Base-by-base conservation (phyloP, 2,329 filamentous ascomycete genomes). In the Aspergillus fumigatus region DNA sequence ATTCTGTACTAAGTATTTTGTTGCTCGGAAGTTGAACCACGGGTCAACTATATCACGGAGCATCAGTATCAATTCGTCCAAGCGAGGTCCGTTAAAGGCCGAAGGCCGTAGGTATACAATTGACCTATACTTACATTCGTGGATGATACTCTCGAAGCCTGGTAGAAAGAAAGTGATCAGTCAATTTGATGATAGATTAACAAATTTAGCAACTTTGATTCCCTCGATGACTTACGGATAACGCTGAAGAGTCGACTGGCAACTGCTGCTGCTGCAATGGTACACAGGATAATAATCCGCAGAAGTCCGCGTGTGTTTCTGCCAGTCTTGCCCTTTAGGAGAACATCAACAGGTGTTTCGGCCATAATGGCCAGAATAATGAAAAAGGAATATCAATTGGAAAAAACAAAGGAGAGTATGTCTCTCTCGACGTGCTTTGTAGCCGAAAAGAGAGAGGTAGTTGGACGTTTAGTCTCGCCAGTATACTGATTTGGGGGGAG, bases 1-100 rank as follows among this genome's bases (percentile, higher is more conserved):
- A 86, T 99, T 86, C 72, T 93, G 85, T 55, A 99, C 90, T 55
- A 99, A 85, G 72, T 99, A 97, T 78, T 97, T 97, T 55, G 94
- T 97, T 65, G 94, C 94, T 76, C 94, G 85, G 79, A 99, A 99
- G 79, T 99, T 99, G 81, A 99, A 99, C 94, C 94, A 99, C 38
- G 94, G 94, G 78, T 99, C 94, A 79, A 99, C 93, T 99, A 50
- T 38, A 72, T 48, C 70, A 51, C 52, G 59, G 9, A 45, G 63
- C 52, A 35, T 65, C 51, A 67, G 66, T 59, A 70, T 65, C 60
- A 62, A 56, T 49, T 50, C 50, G 14, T 56, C 32, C 25, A 43
- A 65, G 53, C 63, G 48, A 25, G 27, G 19, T 17, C 7, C 14
- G 14, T 38, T 38, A 5, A 17, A 17, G 32, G 32, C 32, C 11